Evolutionary conservation across 176 grass and related monocot genomes (phyloP), one percentile per base, ranked within the genome.

Genomic region (Guadua angustifolia): DNA sequence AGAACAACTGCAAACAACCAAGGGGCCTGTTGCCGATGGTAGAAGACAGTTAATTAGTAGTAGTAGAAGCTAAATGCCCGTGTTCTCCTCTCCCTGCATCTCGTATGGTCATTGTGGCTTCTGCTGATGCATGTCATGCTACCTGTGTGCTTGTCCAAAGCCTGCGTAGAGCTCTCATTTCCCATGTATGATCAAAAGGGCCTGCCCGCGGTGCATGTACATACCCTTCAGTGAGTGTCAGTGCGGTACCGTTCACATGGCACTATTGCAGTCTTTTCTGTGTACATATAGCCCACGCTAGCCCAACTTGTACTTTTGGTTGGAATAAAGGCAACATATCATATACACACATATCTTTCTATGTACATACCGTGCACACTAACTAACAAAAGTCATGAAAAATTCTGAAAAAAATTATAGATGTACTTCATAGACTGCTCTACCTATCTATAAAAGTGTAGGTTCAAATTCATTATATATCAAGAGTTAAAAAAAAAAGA

Each of bases 1-100:
- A 93, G 66, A 90, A 93, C 74, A 86, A 77, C 46, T 82, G 78
- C 57, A 93, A 95, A 64, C 95, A 93, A 70, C 87, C 79, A 14
- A 93, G 87, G 74, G 85, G 82, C 16, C 73, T 8, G 42, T 65
- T 0, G 14, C 71, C 9, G 88, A 90, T 11, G 79, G 39, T 39
- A 81, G 68, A 47, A 78, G 74, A 73, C 83, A 92, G 85, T 64
- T 82, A 22, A 81, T 53, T 29, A 29, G 29, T n/a, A 11, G 49
- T n/a, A n/a, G n/a, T 22, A 69, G 78, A 79, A 75, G 86, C 74
- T 86, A 35, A 32, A 36, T 1, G 45, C 50, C 17, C 35, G 45
- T 70, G 71, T 44, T 65, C 33, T 75, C 36, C 19, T 50, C 75
- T 26, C 52, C 43, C n/a, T 33, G 60, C 57, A 9, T 62, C 76